A percentile compares a stretch with the other conserved stretches of the same genome.
These are phyloP conservation scores for Apiotrichum sp. DNA, from an alignment of 1,284 basidiomycete genomes.

Conservation along the genomic window DNA sequence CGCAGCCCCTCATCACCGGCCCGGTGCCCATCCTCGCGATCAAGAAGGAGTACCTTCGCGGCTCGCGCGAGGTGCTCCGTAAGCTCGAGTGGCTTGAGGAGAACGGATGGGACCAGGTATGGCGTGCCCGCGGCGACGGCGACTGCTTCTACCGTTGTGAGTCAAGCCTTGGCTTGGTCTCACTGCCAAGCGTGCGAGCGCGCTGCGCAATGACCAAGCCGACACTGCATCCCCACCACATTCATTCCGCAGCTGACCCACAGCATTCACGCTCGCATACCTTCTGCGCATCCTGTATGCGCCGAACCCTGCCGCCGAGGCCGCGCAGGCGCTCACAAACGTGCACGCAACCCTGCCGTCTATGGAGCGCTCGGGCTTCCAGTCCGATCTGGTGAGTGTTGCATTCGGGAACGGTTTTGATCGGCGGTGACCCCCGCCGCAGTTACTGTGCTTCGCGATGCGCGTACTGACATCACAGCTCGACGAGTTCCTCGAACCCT, in stretches of 20 bases:
- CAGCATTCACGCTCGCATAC: constrained; percentile 64
- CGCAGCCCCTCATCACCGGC: constrained; percentile 44
- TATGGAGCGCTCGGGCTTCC: constrained; percentile 61
- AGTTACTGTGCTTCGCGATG: too few relatives aligned
- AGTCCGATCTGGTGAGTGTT: constrained; percentile 55
- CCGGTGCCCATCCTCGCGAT: constrained; percentile 43
- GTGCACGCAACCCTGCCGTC: constrained; percentile 54
- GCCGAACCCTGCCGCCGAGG: constrained; percentile 50
- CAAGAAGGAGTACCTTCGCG: constrained; percentile 58
- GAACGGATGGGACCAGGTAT: constrained; percentile 57
- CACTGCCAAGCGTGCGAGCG: too few relatives aligned
- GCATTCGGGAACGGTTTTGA: too few relatives aligned
- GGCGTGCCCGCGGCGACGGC: constrained; percentile 64
- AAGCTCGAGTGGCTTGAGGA: constrained; percentile 60
- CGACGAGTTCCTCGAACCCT: constrained; percentile 40
- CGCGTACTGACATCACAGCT: constrained; percentile 22
- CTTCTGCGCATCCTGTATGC: constrained; percentile 56
- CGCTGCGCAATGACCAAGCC: too few relatives aligned
- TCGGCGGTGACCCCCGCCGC: too few relatives aligned
- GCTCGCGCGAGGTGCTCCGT: constrained; percentile 54
- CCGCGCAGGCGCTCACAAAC: constrained; percentile 53
- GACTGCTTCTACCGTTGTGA: constrained; percentile 74
- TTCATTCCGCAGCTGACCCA: background rate
- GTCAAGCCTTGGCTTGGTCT: constrained; percentile 19
- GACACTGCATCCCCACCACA: too few relatives aligned